Evolutionary conservation across 495 filamentous ascomycete genomes (phyloP).

Genomic region (Hamigera avellanea): DNA sequence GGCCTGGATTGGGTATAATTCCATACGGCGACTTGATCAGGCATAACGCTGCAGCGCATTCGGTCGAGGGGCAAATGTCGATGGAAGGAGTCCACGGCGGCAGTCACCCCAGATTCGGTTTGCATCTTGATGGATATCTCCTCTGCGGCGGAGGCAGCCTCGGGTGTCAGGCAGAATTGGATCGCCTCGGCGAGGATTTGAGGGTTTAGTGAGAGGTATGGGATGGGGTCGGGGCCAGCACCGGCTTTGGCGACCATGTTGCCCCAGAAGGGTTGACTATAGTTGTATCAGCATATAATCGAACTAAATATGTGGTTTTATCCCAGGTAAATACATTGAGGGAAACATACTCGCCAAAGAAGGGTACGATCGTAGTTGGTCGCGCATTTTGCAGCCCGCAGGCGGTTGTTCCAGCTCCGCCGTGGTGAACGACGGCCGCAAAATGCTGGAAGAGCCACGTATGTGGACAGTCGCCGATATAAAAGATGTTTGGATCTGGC

Average conservation of each 20-base stretch:
- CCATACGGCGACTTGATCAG: slow-evolving; percentile 59
- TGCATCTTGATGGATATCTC: slow-evolving; percentile 51
- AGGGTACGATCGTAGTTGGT: slow-evolving; percentile 53
- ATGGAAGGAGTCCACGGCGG: slow-evolving; percentile 63
- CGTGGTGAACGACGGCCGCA: slow-evolving; percentile 50
- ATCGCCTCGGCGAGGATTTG: slow-evolving; percentile 61
- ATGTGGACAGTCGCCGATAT: slow-evolving; percentile 50
- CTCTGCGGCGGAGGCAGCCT: slow-evolving; percentile 43
- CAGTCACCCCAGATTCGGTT: slow-evolving; percentile 58
- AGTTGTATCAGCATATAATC: no score
- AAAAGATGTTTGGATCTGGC: slow-evolving; percentile 35
- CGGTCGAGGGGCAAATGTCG: slow-evolving; percentile 44
- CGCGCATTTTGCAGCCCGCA: slow-evolving; percentile 45
- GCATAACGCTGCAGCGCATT: slow-evolving; percentile 59
- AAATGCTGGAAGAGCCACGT: slow-evolving; percentile 58
- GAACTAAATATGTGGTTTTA: no score
- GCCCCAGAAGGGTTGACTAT: slow-evolving; percentile 71
- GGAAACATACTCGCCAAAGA: slow-evolving; percentile 47
- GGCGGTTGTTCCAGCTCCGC: slow-evolving; percentile 58
- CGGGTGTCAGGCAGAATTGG: slow-evolving; percentile 46
- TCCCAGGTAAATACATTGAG: no score
- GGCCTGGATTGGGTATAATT: slow-evolving; percentile 38
- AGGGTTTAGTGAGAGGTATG: slow-evolving; percentile 53
- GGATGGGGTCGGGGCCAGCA: slow-evolving; percentile 61
- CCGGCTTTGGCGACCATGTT: slow-evolving; percentile 53